Conservation (phyloP, 805 yeast genomes). For the Metschnikowia sp. region DNA sequence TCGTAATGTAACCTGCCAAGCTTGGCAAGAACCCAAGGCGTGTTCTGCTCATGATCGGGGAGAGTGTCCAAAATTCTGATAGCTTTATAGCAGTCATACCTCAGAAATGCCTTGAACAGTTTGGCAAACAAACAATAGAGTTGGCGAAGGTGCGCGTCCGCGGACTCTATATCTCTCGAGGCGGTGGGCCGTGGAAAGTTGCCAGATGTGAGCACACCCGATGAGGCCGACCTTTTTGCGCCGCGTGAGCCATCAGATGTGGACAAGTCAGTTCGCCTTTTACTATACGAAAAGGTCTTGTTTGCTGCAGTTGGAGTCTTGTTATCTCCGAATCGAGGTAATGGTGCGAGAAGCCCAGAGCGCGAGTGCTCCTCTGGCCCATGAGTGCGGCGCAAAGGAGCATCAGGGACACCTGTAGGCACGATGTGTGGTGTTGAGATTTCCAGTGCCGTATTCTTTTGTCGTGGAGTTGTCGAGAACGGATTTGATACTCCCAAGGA, state of each 20-base stretch:
- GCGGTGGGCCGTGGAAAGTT: conserved; percentile 1
- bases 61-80: conserved; percentile 62
- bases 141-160: conserved; percentile 42
- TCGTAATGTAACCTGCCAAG: conserved; percentile 84
- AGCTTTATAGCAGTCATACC: conserved; percentile 78
- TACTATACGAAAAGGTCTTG: conserved; percentile 11
- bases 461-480: conserved; percentile 34
- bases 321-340: conserved; percentile 9
- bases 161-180: conserved; percentile 12
- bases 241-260: conserved; percentile 9
- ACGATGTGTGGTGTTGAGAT: conserved; percentile 21
- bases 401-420: conserved; percentile 29
- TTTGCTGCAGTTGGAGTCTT: conserved; percentile 14
- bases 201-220: conserved; percentile 5
- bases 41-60: conserved; percentile 56
- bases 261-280: conserved; percentile 12
- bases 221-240: conserved; percentile 15
- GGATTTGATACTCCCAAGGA: conserved; percentile 15
- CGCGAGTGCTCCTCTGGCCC: conserved; percentile 9
- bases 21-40: conserved; percentile 85
- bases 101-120: conserved; percentile 55
- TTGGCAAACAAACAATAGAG: conserved; percentile 56
- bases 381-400: conserved; percentile 30
- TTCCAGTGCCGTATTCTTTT: conserved; percentile 8
- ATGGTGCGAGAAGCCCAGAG: conserved; percentile 7